Percentiles rank a stretch among this genome's conserved stretches.
These are phyloP conservation scores for Penicillium sp. DNA, from an alignment of 2,329 filamentous ascomycete genomes.

Conservation along the genomic window DNA sequence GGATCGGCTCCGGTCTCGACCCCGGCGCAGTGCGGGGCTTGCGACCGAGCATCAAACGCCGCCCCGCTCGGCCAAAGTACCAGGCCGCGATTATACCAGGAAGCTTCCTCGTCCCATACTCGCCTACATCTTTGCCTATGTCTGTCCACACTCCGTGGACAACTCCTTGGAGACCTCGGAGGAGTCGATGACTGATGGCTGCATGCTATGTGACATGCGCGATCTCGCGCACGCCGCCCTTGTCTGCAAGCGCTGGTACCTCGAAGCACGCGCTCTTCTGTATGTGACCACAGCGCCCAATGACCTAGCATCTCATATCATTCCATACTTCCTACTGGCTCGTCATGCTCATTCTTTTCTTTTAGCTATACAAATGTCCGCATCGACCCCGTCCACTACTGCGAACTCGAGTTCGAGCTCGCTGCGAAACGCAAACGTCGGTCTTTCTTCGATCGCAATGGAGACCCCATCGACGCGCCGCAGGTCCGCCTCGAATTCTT, in stretches of 20 bases:
- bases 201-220: conserved; percentile 91
- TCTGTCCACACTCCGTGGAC: conserved; percentile 82
- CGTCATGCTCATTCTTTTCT: conserved; percentile 10
- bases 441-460: conserved; percentile 73
- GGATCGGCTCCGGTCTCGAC: conserved; percentile 32
- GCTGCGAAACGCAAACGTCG: conserved; percentile 75
- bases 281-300: conserved; percentile 50
- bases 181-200: conserved; percentile 74
- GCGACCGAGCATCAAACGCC: conserved; percentile 22
- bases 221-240: conserved; percentile 79
- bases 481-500: conserved; percentile 75
- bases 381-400: conserved; percentile 94
- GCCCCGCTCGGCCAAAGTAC: conserved; percentile 21
- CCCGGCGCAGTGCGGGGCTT: conserved; percentile 31
- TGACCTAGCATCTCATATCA: too few species aligned
- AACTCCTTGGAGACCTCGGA: conserved; percentile 80
- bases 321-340: not conserved
- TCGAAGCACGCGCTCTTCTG: conserved; percentile 59
- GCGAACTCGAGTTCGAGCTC: conserved; percentile 78
- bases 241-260: conserved; percentile 72
- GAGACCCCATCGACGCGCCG: conserved; percentile 77
- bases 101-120: conserved; percentile 69
- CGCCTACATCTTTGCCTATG: conserved; percentile 72
- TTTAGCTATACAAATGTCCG: conserved; percentile 81
- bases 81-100: conserved; percentile 43